Percentiles rank a stretch among this genome's conserved stretches.
phyloP scores from a whole-genome alignment of 345 rosid species.

The Raphanus raphanistrum region DNA sequence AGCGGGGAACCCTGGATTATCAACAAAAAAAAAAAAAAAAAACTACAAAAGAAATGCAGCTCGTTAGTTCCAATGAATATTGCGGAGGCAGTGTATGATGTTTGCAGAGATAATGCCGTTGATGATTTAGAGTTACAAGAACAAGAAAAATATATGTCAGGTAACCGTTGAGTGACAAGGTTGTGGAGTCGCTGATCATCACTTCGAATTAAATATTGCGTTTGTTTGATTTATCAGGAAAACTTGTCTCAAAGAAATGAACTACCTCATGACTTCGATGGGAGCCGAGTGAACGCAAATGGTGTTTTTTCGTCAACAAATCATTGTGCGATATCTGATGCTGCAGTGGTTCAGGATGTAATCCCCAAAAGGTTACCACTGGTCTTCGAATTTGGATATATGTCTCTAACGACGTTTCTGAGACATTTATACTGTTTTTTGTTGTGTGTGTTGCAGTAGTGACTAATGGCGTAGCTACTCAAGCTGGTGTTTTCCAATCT shows the following conservation, averaged over 20 bases:
- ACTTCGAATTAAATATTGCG: not conserved
- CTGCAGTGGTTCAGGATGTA: constrained; percentile 35
- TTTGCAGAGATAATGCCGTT: constrained; percentile 36
- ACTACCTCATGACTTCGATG: constrained; percentile 42
- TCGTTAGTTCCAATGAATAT: constrained; percentile 41
- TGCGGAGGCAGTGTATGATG: constrained; percentile 38
- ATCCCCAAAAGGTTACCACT: constrained; percentile 52
- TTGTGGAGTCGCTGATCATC: constrained; percentile 18
- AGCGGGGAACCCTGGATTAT: too few species aligned
- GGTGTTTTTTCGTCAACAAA: constrained; percentile 33
- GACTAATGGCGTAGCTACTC: constrained; percentile 43
- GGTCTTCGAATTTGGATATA: not conserved
- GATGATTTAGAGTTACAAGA: constrained; percentile 36
- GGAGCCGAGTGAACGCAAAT: constrained; percentile 27
- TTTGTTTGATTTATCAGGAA: constrained; percentile 46
- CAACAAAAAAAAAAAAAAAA: too few species aligned
- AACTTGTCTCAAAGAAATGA: constrained; percentile 39
- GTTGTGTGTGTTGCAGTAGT: constrained; percentile 38
- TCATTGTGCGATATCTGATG: constrained; percentile 34
- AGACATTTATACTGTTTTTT: constrained; percentile 14
- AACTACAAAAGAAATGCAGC: constrained; percentile 63
- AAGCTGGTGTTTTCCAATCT: constrained; percentile 49
- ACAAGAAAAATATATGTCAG: constrained; percentile 22
- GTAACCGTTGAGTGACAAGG: constrained; percentile 13
- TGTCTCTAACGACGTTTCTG: constrained; percentile 5